Evolutionary conservation across 495 filamentous ascomycete genomes (phyloP), one percentile per base, ranked within the genome.

Genomic region (Viridothelium virens): DNA sequence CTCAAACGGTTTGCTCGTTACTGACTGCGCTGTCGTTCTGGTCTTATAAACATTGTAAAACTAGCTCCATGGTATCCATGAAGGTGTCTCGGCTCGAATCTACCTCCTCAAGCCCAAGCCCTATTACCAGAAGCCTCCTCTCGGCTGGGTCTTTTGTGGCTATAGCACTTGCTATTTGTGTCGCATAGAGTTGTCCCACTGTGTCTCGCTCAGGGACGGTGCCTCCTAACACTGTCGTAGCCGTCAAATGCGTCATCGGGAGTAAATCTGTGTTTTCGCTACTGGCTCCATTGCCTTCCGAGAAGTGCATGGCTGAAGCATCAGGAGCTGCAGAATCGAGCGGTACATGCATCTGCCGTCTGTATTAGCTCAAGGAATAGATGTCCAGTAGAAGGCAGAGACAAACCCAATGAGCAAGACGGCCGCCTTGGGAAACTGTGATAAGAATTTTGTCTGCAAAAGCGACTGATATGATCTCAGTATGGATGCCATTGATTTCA

Each of bases 361-460:
- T 5, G n/a, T 62, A 75, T 33, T 3, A 36, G 7, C 36, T 36
- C 14, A 34, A n/a, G 18, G 25, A 36, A 25, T 62, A 61, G 41
- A 39, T 37, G 3, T 67, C 31, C 31, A 63, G 11, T 36, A 10
- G 14, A 34, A 56, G 33, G 46, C 36, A 7, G 18, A 25, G 39
- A 53, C 65, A 67, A 53, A 96, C 92, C 94, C 94, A 98, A 79
- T 97, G 94, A 9, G 90, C 88, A 44, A 97, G 79, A 69, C 90
- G 83, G 48, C 93, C 94, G 66, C 85, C 83, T 75, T 96, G 93
- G 2, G 89, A 89, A 66, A 98, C 83, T 0, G 91, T 96, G 53
- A 98, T 77, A 72, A 98, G 79, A 74, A 98, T 95, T 75, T 91
- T 96, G 80, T 98, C 94, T 11, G 88, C 85, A 79, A 97, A 97